Evolutionary conservation across 805 yeast species (phyloP), one percentile per base, ranked within the genome.

Genomic region (Candida germanica): DNA sequence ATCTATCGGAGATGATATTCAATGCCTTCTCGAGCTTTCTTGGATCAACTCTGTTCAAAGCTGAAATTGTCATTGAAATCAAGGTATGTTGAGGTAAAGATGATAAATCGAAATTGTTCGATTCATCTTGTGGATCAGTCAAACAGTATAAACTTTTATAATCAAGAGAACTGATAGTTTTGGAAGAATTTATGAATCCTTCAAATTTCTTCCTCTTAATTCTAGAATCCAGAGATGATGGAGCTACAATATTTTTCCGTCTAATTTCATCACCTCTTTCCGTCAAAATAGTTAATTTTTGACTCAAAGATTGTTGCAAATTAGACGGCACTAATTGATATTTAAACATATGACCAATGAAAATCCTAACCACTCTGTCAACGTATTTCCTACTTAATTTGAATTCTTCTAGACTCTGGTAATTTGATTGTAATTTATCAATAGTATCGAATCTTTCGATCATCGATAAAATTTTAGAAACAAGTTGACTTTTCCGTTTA

Each of bases 131-230:
- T 21, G 78, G 64, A 26, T 75, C 79, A 10, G 83, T 80, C 40
- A 91, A 69, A 18, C 81, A 75, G 54, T 77, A 93, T 27, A 89
- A 61, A 11, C 80, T 66, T 34, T 81, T 73, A 54, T 81, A 86
- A 46, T 65, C 71, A 13, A 53, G 33, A 5, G 52, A 35, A 31
- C 52, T 57, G 10, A 66, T 24, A 25, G 51, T 56, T 29, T 58
- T 62, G 12, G 58, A 33, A 1, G 59, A 44, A 40, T 62, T 64
- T 6, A 51, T 46, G 35, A 68, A 67, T 5, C 73, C 73, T n/a
- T 65, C 71, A 38, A 64, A 65, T 40, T 64, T 61, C 29, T 68
- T 47, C 49, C 65, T 67, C 25, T 49, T 50, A 26, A 68, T 56
- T 19, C 47, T 49, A 8, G 53, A 27, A 38, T 67, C 72, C 8